Evolutionary conservation across 2,329 filamentous ascomycete genomes (phyloP).

Genomic region (Colletotrichum paranaense): DNA sequence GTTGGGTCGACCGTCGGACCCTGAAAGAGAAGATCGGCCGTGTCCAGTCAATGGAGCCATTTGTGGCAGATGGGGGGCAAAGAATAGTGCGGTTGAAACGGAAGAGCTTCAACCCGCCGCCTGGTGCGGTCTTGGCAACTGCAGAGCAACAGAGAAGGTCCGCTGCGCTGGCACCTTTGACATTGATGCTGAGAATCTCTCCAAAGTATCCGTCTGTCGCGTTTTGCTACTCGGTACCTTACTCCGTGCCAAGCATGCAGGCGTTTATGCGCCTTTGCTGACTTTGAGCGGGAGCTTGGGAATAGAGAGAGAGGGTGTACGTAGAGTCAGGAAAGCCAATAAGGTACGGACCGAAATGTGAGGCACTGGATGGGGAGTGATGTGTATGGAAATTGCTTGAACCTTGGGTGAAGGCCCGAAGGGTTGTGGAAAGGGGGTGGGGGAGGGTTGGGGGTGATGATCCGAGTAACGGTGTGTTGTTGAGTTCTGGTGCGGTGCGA

Average conservation of each 20-base stretch:
- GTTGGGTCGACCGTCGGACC: slow-evolving; percentile 34
- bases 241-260: slow-evolving; percentile 18
- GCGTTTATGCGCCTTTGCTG: background rate
- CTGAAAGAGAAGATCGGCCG: slow-evolving; percentile 33
- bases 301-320: background rate
- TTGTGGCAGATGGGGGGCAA: slow-evolving; percentile 9
- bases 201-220: background rate
- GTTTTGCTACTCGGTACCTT: background rate
- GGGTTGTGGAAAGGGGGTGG: background rate
- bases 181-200: slow-evolving; percentile 3
- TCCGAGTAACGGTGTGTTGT: background rate
- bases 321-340: background rate
- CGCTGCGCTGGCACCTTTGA: slow-evolving; percentile 30
- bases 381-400: background rate
- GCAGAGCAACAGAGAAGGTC: slow-evolving; percentile 28
- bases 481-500: background rate
- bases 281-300: background rate
- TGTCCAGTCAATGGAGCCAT: slow-evolving; percentile 29
- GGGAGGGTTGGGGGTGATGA: background rate
- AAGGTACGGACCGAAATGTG: slow-evolving; percentile 14
- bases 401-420: background rate
- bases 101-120: slow-evolving; percentile 33
- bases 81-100: slow-evolving; percentile 33
- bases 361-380: slow-evolving; percentile 1
- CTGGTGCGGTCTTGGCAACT: slow-evolving; percentile 30